Evolutionary conservation across 2,329 filamentous ascomycete species (phyloP).

Genomic region (Thermoascus crustaceus): DNA sequence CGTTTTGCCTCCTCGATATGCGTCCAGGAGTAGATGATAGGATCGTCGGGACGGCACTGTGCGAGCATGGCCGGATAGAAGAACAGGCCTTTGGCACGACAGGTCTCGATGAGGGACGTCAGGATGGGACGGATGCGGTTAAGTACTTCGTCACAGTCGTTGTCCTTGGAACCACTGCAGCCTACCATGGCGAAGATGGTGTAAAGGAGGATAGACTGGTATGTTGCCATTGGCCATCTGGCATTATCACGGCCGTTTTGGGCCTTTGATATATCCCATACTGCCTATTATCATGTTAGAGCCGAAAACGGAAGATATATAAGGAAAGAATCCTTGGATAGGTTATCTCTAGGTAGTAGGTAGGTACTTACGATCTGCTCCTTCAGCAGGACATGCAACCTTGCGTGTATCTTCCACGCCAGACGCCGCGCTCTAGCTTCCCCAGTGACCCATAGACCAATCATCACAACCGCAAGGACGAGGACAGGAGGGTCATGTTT

Average conservation of each 20-base stretch:
- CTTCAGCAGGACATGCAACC: conserved; percentile 15
- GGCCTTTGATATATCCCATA: conserved; percentile 3
- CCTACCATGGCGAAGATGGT: conserved; percentile 18
- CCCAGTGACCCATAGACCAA: conserved; percentile 19
- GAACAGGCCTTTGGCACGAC: conserved; percentile 20
- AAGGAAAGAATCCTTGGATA: no score
- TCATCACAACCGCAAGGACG: conserved; percentile 20
- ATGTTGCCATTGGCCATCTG: conserved; percentile 23
- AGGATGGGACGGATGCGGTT: conserved; percentile 12
- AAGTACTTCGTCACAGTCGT: conserved; percentile 7
- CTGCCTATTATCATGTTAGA: conserved; percentile 1
- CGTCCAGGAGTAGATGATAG: conserved; percentile 14
- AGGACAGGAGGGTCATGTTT: conserved; percentile 17
- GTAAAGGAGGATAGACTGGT: conserved; percentile 25
- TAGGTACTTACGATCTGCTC: conserved; percentile 17
- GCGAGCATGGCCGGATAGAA: conserved; percentile 21
- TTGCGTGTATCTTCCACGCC: conserved; percentile 18
- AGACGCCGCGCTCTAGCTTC: conserved; percentile 11
- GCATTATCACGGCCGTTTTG: conserved; percentile 2
- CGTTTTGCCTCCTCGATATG: conserved; percentile 23
- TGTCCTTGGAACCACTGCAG: neutral
- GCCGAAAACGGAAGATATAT: neutral
- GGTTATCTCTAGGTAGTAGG: no score
- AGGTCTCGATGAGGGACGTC: conserved; percentile 17
- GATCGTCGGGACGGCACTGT: conserved; percentile 7